Base-by-base conservation (phyloP, 495 filamentous ascomycete species). In the Annulohypoxylon bovei region DNA sequence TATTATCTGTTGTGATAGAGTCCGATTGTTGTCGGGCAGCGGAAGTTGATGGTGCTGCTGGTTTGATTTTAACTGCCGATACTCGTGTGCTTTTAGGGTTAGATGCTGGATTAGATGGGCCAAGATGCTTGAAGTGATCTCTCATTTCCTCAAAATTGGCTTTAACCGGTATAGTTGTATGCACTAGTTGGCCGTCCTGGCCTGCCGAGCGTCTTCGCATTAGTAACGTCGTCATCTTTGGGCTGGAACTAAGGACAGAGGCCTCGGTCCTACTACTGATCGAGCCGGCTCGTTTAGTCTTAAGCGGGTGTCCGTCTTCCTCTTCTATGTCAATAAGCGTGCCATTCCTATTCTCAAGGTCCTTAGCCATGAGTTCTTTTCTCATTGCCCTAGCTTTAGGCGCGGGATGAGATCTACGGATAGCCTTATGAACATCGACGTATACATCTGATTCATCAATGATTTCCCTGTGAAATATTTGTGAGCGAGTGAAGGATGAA, bases 361-460 rank as follows among this genome's bases (percentile, higher is more conserved):
- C 84, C 80, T 74, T 87, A 81, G 33, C 88, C 81, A 69, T 89
- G 80, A 67, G 81, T 80, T 57, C 87, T 85, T 73, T 90, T 90
- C 16, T 86, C 82, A 50, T 89, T 81, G 62, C 90, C 81, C 44
- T 83, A 82, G 71, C 86, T 84, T 33, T 81, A 30, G 68, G 80
- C 56, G 56, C 68, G 14, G 75, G 75, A n/a, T 77, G 75, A 55
- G 75, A 67, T 56, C 95, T 91, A 30, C 95, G 87, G 68, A 99
- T 97, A 6, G 95, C 96, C 79, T 98, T 98, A 82, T 97, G 88
- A 9, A 99, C 93, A 79, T 99, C 95, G 69, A 99, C 90, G 71
- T 93, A 99, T 20, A 99, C 94, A 76, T 98, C 94, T 3, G 93
- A 97, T 78, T 98, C 94, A 75, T 88, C 86, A 53, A 88, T 87